A percentile compares a stretch with the other conserved stretches of the same genome.
Evolutionary conservation across 2,329 filamentous ascomycete species (phyloP).

Genomic region (Trichophaea hybrida): DNA sequence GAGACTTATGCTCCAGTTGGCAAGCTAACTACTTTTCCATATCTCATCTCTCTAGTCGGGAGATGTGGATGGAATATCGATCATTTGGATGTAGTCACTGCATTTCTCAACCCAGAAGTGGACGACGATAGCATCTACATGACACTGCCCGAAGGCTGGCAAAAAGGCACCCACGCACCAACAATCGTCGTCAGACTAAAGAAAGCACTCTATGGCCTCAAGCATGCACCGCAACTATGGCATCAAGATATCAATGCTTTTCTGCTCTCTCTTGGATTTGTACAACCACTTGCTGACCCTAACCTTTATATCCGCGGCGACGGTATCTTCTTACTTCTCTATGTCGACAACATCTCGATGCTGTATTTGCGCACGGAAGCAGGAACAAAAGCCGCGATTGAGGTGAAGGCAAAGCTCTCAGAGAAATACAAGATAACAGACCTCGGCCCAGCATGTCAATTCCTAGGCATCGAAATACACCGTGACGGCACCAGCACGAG

Average conservation of each 20-base stretch:
- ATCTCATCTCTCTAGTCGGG: conserved; percentile 8
- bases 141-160: not conserved
- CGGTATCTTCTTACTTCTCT: not conserved
- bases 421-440: conserved; percentile 27
- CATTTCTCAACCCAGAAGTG: conserved; percentile 28
- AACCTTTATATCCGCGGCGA: not conserved
- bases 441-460: conserved; percentile 23
- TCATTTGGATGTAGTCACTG: conserved; percentile 18
- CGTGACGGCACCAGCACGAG: not conserved
- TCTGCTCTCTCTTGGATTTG: not conserved
- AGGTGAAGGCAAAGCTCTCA: not conserved
- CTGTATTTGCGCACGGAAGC: not conserved
- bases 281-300: not conserved
- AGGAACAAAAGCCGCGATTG: not conserved
- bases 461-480: conserved; percentile 26
- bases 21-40: conserved; percentile 8
- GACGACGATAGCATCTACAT: conserved; percentile 27
- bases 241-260: conserved; percentile 1
- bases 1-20: conserved; percentile 16
- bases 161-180: not conserved
- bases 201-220: not conserved
- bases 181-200: not conserved
- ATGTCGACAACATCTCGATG: not conserved
- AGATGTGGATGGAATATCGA: conserved; percentile 7
- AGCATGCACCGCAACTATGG: not conserved